phyloP scores from a whole-genome alignment of 345 rosid genomes.

The Eucalyptus dawsonii region DNA sequence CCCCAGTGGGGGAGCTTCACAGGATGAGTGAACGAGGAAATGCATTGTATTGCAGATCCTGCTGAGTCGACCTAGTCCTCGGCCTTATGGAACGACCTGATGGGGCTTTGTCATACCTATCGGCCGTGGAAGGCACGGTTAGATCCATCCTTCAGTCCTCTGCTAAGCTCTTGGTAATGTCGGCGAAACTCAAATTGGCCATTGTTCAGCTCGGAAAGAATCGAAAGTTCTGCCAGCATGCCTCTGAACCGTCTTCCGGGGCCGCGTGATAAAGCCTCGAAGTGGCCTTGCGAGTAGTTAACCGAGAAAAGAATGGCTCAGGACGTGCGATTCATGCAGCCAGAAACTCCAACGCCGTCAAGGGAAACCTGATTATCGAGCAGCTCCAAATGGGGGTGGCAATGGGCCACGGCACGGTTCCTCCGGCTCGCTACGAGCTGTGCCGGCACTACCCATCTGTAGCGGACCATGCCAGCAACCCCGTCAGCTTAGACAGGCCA shows the following conservation, averaged over 20 bases:
- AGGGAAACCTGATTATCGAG: background rate
- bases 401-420: background rate
- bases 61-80: background rate
- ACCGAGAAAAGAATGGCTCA: background rate
- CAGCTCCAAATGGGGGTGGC: background rate
- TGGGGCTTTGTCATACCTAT: background rate
- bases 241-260: background rate
- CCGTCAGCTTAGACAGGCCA: background rate
- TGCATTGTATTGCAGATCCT: background rate
- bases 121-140: background rate
- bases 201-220: background rate
- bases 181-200: background rate
- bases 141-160: background rate
- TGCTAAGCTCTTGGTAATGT: background rate
- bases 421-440: background rate
- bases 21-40: background rate
- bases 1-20: background rate
- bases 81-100: background rate
- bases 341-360: background rate
- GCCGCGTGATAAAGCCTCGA: background rate
- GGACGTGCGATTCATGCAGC: background rate
- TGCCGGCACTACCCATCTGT: background rate
- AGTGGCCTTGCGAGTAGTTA: background rate
- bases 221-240: background rate
- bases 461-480: background rate